Evolutionary conservation across 805 yeast genomes (phyloP).

Genomic region (Pichia paraexigua): DNA sequence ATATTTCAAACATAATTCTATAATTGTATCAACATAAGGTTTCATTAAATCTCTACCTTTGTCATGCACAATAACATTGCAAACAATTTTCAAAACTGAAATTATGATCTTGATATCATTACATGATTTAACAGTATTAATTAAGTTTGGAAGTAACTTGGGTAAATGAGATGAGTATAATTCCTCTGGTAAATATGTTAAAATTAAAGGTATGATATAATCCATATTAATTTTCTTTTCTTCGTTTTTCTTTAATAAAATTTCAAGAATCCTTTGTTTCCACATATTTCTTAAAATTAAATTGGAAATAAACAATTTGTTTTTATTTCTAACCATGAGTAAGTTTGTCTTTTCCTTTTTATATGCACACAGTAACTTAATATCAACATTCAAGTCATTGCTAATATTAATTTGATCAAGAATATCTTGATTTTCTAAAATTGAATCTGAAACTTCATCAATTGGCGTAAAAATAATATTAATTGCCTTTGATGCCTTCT

Average conservation of each 20-base stretch:
- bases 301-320: constrained; percentile 32
- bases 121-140: constrained; percentile 2
- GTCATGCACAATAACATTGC: constrained; percentile 5
- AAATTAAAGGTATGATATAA: constrained; percentile 57
- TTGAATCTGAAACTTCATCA: constrained; percentile 1
- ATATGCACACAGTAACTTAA: neutral
- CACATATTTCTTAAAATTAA: constrained; percentile 59
- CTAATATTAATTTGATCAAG: neutral
- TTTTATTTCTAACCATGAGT: constrained; percentile 8
- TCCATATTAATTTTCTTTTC: constrained; percentile 32
- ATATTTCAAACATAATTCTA: neutral
- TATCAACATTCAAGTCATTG: neutral
- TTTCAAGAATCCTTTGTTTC: constrained; percentile 72
- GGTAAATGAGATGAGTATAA: constrained; percentile 8
- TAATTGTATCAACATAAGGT: constrained; percentile 10
- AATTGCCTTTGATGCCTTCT: constrained; percentile 3
- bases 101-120: constrained; percentile 5
- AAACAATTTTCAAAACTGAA: constrained; percentile 6
- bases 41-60: constrained; percentile 1
- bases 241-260: constrained; percentile 39
- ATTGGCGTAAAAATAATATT: constrained; percentile 9
- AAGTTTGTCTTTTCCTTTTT: constrained; percentile 1
- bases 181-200: constrained; percentile 44
- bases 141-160: constrained; percentile 7
- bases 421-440: neutral